Conservation (phyloP, 108 stramenopile genomes). For the Epithemia pelagica region DNA sequence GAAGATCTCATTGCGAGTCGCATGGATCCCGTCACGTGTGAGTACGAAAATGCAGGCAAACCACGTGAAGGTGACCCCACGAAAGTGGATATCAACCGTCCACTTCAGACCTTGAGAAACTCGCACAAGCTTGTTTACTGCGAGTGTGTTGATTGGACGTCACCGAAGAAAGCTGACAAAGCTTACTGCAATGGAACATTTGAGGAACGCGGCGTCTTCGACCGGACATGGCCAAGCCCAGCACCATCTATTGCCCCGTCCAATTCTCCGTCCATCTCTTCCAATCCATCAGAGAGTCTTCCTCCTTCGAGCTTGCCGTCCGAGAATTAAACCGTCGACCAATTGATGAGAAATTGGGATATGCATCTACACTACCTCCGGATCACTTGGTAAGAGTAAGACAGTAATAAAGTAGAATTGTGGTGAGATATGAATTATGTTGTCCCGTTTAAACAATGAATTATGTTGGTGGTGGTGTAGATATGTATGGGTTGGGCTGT, state of each 20-base stretch:
- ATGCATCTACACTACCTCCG: too few species aligned
- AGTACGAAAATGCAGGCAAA: constrained; percentile 39
- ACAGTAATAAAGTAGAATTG: too few species aligned
- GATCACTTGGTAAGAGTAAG: too few species aligned
- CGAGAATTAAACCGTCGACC: too few species aligned
- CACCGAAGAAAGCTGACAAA: constrained; percentile 28
- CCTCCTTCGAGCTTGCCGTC: too few species aligned
- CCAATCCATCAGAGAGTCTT: neutral
- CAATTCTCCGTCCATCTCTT: neutral
- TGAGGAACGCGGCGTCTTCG: constrained; percentile 3
- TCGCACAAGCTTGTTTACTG: constrained; percentile 40
- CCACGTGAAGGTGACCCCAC: constrained; percentile 15
- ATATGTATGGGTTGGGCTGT: neutral
- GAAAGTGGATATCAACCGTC: constrained; percentile 32
- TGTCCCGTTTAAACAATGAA: too few species aligned
- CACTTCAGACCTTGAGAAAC: constrained; percentile 19
- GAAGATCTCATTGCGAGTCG: constrained; percentile 34
- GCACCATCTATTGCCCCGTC: neutral
- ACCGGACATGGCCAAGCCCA: neutral
- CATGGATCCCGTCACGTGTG: constrained; percentile 25
- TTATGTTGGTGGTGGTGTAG: too few species aligned
- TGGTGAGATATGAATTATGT: too few species aligned
- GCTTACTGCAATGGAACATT: constrained; percentile 26
- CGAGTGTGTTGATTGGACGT: constrained; percentile 52
- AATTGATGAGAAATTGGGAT: too few species aligned